These are phyloP conservation scores for Hysterium pulicare DNA, from an alignment of 2,329 filamentous ascomycete genomes.

Conservation along the genomic window DNA sequence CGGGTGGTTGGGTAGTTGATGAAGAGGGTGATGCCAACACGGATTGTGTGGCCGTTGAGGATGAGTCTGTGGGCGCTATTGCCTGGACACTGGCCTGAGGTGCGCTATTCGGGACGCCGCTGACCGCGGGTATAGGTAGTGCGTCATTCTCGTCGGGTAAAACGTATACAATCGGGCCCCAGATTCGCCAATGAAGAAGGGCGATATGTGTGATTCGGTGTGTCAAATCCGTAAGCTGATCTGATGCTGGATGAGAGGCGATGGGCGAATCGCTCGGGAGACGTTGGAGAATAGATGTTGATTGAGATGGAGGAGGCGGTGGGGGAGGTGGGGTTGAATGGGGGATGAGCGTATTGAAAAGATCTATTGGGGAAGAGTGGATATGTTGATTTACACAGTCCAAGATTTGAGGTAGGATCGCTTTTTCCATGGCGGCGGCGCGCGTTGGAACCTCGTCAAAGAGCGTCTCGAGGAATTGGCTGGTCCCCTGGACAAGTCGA, in stretches of 20 bases:
- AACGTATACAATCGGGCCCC: slow-evolving; percentile 70
- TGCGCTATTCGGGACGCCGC: no score
- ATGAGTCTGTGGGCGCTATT: no score
- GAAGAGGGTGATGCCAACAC: slow-evolving; percentile 2
- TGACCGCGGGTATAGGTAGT: no score
- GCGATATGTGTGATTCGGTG: slow-evolving; percentile 78
- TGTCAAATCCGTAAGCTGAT: slow-evolving; percentile 62
- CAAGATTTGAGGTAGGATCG: slow-evolving; percentile 26
- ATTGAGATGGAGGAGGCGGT: slow-evolving; percentile 33
- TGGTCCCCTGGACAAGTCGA: slow-evolving; percentile 34
- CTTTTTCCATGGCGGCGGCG: slow-evolving; percentile 24
- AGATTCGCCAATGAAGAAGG: slow-evolving; percentile 86
- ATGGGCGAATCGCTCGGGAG: slow-evolving; percentile 15
- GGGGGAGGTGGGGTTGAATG: slow-evolving; percentile 22
- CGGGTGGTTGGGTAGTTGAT: neutral
- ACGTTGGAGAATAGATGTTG: slow-evolving; percentile 13
- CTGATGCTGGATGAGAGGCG: slow-evolving; percentile 16
- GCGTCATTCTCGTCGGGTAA: slow-evolving; percentile 2
- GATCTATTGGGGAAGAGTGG: slow-evolving; percentile 38
- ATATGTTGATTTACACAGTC: slow-evolving; percentile 27
- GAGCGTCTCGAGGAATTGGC: slow-evolving; percentile 31
- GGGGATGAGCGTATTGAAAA: slow-evolving; percentile 43
- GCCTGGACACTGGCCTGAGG: no score
- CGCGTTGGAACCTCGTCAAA: slow-evolving; percentile 32
- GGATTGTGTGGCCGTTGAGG: no score